Percentiles rank a stretch among this genome's conserved stretches.
Evolutionary conservation across 2,329 filamentous ascomycete species (phyloP).

Genomic region (Monilinia vaccinii-corymbosi): DNA sequence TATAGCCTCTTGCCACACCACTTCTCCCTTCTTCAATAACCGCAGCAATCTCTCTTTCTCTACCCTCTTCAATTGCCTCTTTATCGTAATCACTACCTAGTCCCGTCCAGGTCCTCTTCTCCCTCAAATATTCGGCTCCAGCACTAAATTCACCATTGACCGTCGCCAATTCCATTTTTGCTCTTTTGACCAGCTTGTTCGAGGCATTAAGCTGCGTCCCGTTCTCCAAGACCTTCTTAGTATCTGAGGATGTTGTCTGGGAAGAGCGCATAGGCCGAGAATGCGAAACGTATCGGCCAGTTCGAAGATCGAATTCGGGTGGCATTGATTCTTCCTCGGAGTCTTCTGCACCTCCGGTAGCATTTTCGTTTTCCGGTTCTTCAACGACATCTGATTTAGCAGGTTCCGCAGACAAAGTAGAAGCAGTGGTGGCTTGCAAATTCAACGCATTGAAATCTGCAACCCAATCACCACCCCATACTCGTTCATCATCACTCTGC

Average conservation of each 20-base stretch:
- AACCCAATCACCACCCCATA: slow-evolving; percentile 86
- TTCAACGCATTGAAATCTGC: slow-evolving; percentile 67
- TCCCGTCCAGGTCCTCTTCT: slow-evolving; percentile 82
- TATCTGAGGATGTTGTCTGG: not conserved
- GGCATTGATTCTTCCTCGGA: slow-evolving; percentile 64
- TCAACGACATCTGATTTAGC: slow-evolving; percentile 21
- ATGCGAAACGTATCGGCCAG: slow-evolving; percentile 71
- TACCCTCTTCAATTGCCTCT: slow-evolving; percentile 44
- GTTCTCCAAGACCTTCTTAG: slow-evolving; percentile 20
- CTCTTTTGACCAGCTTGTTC: slow-evolving; percentile 52
- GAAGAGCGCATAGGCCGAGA: slow-evolving; percentile 59
- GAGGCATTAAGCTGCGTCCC: slow-evolving; percentile 24
- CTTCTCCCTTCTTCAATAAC: slow-evolving; percentile 79
- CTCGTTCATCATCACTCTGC: slow-evolving; percentile 60
- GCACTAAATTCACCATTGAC: slow-evolving; percentile 85
- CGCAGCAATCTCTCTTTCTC: slow-evolving; percentile 35
- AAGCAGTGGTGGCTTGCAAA: not conserved
- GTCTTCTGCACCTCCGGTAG: slow-evolving; percentile 19
- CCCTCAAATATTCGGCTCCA: slow-evolving; percentile 77
- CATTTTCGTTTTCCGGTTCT: slow-evolving; percentile 12
- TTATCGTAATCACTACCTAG: slow-evolving; percentile 77
- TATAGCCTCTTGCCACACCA: slow-evolving; percentile 84
- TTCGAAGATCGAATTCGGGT: slow-evolving; percentile 87
- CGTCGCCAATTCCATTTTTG: slow-evolving; percentile 63
- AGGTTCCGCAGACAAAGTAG: slow-evolving; percentile 28